Evolutionary conservation across 2,329 filamentous ascomycete genomes (phyloP), one percentile per base, ranked within the genome.

Genomic region (Botryosphaeria agaves): DNA sequence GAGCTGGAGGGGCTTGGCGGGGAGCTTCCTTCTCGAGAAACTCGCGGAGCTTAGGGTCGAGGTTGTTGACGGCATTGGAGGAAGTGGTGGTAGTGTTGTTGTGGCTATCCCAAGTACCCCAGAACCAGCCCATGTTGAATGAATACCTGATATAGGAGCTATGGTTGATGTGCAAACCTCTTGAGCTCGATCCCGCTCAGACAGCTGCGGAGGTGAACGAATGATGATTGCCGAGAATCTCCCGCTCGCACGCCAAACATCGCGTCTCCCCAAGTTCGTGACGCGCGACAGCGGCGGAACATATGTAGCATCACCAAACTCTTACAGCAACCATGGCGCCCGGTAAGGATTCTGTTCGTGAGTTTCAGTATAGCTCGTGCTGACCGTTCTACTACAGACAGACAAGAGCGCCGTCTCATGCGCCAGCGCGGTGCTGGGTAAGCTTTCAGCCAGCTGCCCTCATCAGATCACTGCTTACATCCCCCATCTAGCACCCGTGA

Each of bases 21-120:
- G 82, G 78, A 16, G 80, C 76, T 60, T 92, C 81, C 55, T 76
- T 74, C 48, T 84, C 66, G 46, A 93, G 73, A 53, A 85, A 92
- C 40, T 87, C 78, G 46, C 78, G 77, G 33, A 93, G 69, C 39
- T 76, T 74, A 23, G 82, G 79, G 47, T 93, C 83, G 43, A 94
- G 73, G 43, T 79, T 75, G 42, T 67, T 64, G 40, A 83, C 64
- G 15, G 79, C 74, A 47, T 81, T 71, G 38, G 73, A 64, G 42
- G 50, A 49, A 38, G 54, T 56, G 36, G 50, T 57, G 32, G 55
- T 51, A 39, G 62, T 55, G 42, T 64, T 50, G 38, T 45, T 43
- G n/a, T n/a, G n/a, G 30, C 38, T 38, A 25, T 36, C 38, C 9
- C 40, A 40, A n/a, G 47, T 52, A 34, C 62, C 59, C 69, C 69